Evolutionary conservation across 139 green algal genomes (phyloP).

Genomic region (Tetraselmis chui): DNA sequence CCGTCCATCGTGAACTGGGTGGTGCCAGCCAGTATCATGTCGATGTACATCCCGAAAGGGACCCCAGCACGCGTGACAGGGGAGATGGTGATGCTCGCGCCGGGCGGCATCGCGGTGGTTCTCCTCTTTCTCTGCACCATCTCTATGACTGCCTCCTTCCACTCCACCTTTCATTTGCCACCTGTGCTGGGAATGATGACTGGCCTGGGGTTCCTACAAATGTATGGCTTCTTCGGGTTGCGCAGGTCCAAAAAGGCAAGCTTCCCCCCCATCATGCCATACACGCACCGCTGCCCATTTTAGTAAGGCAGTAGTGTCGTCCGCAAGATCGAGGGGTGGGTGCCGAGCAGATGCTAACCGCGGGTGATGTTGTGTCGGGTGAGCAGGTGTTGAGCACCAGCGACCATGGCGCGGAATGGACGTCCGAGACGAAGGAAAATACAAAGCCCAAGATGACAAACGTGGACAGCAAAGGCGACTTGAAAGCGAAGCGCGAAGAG

Average conservation of each 20-base stretch:
- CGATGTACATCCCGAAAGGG: not conserved
- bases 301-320: too few species aligned
- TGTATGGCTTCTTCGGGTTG: not conserved
- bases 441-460: not conserved
- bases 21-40: slow-evolving; percentile 1
- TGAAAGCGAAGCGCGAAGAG: too few species aligned
- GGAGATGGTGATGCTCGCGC: not conserved
- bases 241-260: not conserved
- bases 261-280: too few species aligned
- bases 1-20: slow-evolving; percentile 29
- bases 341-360: too few species aligned
- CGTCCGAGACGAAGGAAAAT: not conserved
- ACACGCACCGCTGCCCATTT: too few species aligned
- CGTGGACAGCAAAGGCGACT: not conserved
- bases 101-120: slow-evolving; percentile 9
- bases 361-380: too few species aligned
- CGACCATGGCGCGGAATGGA: not conserved
- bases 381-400: too few species aligned
- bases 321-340: too few species aligned
- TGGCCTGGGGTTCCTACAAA: slow-evolving; percentile 20
- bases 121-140: slow-evolving; percentile 23
- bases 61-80: not conserved
- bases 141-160: slow-evolving; percentile 18
- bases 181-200: slow-evolving; percentile 31
- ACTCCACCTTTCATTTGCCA: slow-evolving; percentile 20